These are phyloP conservation scores for Gastrolobium villosum DNA, from an alignment of 306 rosid species.

Conservation along the genomic window DNA sequence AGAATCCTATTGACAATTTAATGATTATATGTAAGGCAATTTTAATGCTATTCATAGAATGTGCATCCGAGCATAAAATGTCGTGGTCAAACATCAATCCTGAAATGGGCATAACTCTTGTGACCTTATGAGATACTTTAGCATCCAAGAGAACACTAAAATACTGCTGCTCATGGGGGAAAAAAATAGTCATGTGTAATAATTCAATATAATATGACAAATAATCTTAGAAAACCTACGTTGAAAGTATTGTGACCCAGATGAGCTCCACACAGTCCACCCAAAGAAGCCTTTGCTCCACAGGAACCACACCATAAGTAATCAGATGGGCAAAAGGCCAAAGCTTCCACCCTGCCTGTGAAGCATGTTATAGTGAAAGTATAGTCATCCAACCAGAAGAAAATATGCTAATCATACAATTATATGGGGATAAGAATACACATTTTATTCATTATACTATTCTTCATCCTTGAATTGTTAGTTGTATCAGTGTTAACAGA, in stretches of 20 bases:
- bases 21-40: conserved; percentile 8
- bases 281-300: conserved; percentile 99
- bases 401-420: conserved; percentile 20
- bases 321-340: conserved; percentile 99
- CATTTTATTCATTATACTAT: conserved; percentile 35
- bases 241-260: conserved; percentile 97
- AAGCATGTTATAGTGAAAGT: conserved; percentile 45
- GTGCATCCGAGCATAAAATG: conserved; percentile 26
- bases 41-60: conserved; percentile 27
- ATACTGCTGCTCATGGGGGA: not conserved
- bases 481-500: not conserved
- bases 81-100: not conserved
- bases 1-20: conserved; percentile 24
- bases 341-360: conserved; percentile 97
- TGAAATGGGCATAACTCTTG: conserved; percentile 30
- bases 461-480: conserved; percentile 22
- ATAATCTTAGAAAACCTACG: conserved; percentile 66
- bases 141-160: conserved; percentile 14
- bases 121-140: conserved; percentile 6
- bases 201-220: conserved; percentile 28
- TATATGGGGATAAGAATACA: not conserved
- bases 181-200: conserved; percentile 14
- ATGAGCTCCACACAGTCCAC: conserved; percentile 96
- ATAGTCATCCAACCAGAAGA: conserved; percentile 10
- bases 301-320: conserved; percentile 91